Evolutionary conservation across 1,284 basidiomycete genomes (phyloP), one percentile per base, ranked within the genome.

Genomic region (Trametes hirsuta): DNA sequence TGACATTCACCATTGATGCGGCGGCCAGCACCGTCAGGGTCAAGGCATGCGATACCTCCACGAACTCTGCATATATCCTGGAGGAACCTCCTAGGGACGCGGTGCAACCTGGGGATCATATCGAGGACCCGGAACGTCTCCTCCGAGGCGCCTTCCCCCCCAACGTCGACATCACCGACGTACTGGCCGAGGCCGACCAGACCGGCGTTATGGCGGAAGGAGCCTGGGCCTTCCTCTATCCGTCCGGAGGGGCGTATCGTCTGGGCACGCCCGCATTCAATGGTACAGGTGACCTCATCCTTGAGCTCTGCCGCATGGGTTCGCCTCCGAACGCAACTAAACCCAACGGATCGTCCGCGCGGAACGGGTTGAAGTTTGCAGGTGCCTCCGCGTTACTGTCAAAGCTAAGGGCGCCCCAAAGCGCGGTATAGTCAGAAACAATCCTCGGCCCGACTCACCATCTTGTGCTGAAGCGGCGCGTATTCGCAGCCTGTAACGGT

Each of bases 251-350:
- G 9, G 44, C 66, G 34, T 68, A 64, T 57, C 56, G 42, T 34
- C 55, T 71, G 39, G 45, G 59, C 10, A 66, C 65, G 49, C 71
- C 71, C 5, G 63, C 66, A 11, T 72, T 72, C 65, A 69, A 66
- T 57, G 24, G 41, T 6, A 47, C 59, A 18, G 70, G 70, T 3
- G 70, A 71, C 52, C 47, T 71, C 9, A 45, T 71, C 5, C 65
- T 71, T 52, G 68, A 71, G 53, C 57, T 70, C 21, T 46, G 44
- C 22, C 44, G 44, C 22, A 9, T 15, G 12, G 44, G 44, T 1
- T 24, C 44, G 22, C 22, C 44, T 10, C 44, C 44, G 6, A 15
- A 21, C 22, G 44, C 44, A 3, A 46, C 44, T 6, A 46, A 25
- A 46, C 44, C 44, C 24, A 22, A 6, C 12, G 10, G 9, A 4